These are phyloP conservation scores for Sporopachydermia quercuum DNA, from an alignment of 805 yeast genomes.

Conservation along the genomic window DNA sequence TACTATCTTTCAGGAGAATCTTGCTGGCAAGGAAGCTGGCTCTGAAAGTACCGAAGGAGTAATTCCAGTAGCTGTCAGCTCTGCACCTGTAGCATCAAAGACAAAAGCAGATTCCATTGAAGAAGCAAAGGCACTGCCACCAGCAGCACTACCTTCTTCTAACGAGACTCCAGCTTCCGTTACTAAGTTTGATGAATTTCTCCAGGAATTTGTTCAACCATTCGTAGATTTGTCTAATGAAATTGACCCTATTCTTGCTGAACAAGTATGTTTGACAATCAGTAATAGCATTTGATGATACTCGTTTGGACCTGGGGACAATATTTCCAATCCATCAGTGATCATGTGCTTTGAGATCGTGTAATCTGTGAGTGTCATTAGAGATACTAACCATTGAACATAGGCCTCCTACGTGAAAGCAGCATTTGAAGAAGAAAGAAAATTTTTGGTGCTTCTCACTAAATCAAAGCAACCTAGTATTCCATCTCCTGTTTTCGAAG, in stretches of 20 bases:
- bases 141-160: slow-evolving; percentile 3
- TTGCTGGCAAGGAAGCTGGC: neutral
- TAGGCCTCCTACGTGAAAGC: slow-evolving; percentile 28
- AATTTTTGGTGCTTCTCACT: slow-evolving; percentile 42
- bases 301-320: slow-evolving; percentile 1
- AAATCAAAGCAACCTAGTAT: slow-evolving; percentile 51
- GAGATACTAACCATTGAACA: slow-evolving; percentile 8
- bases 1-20: slow-evolving; percentile 58
- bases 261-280: slow-evolving; percentile 20
- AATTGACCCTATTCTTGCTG: slow-evolving; percentile 42
- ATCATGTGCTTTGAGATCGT: neutral
- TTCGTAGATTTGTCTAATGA: slow-evolving; percentile 37
- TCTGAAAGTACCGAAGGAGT: neutral
- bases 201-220: slow-evolving; percentile 40
- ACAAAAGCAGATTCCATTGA: too few relatives aligned
- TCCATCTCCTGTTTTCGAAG: slow-evolving; percentile 35
- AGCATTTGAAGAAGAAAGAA: slow-evolving; percentile 46
- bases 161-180: slow-evolving; percentile 28
- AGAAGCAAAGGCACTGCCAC: too few relatives aligned
- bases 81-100: neutral
- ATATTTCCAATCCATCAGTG: slow-evolving; percentile 3
- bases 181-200: slow-evolving; percentile 37
- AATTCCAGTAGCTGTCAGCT: neutral
- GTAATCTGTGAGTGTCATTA: neutral
- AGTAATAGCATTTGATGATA: neutral